These are phyloP conservation scores for Annona cherimola DNA, from an alignment of 164 flowering plant genomes.

Conservation along the genomic window DNA sequence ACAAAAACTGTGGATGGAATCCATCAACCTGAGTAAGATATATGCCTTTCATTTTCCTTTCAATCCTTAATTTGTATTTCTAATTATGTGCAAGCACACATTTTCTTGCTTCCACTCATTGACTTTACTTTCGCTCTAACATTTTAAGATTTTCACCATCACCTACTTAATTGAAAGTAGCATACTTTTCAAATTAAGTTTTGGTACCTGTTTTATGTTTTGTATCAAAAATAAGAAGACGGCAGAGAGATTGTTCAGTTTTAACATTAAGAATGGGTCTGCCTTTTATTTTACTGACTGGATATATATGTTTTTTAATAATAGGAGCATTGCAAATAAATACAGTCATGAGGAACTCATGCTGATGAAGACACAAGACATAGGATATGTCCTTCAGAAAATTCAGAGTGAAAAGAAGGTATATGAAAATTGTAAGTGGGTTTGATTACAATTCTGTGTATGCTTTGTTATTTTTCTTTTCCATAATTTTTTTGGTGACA, in stretches of 20 bases:
- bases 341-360: conserved; percentile 67
- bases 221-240: neutral
- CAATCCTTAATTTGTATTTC: neutral
- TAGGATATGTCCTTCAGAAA: conserved; percentile 73
- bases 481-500: neutral
- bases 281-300: neutral
- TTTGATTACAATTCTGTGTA: neutral
- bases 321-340: conserved; percentile 66
- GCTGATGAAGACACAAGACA: conserved; percentile 92
- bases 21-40: conserved; percentile 55
- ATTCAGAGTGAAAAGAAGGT: conserved; percentile 78
- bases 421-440: neutral
- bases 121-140: too few species aligned
- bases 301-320: neutral
- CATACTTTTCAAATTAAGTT: neutral
- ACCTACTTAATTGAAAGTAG: neutral
- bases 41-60: neutral
- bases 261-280: neutral
- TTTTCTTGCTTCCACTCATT: neutral
- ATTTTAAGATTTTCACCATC: neutral
- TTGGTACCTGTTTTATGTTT: neutral
- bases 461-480: neutral
- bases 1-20: conserved; percentile 62
- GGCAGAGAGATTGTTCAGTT: neutral
- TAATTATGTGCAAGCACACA: neutral